phyloP scores from a whole-genome alignment of 257 asterid species.

The Lycium ferocissimum region DNA sequence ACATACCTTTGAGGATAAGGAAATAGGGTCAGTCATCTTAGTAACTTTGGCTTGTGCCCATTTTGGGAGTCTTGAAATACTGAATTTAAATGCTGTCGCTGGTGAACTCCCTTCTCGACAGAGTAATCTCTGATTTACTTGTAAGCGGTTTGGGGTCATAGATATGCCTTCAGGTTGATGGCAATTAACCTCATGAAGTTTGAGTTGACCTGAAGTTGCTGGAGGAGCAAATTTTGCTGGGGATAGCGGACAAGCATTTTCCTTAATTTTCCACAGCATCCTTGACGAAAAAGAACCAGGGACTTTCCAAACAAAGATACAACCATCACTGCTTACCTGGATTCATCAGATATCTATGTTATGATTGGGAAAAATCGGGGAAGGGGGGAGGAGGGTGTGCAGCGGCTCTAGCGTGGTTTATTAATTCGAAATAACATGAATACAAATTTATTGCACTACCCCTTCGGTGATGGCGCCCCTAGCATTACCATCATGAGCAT shows the following conservation, averaged over 20 bases:
- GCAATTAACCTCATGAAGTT: constrained; percentile 36
- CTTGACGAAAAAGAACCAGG: constrained; percentile 56
- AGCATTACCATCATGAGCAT: background rate
- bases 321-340: constrained; percentile 72
- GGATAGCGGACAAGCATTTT: constrained; percentile 40
- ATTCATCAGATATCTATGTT: constrained; percentile 34
- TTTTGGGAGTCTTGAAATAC: constrained; percentile 72
- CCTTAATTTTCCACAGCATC: constrained; percentile 52
- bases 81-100: constrained; percentile 55
- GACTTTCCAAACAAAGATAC: constrained; percentile 76
- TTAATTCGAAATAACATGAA: background rate
- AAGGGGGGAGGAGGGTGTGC: background rate
- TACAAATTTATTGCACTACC: background rate
- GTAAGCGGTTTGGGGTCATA: constrained; percentile 34
- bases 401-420: background rate
- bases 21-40: constrained; percentile 32
- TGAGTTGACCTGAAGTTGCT: constrained; percentile 35
- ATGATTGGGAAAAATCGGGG: background rate
- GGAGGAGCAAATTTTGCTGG: constrained; percentile 39
- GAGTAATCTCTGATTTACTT: constrained; percentile 34
- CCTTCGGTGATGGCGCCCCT: background rate
- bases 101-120: constrained; percentile 37
- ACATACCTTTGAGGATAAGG: constrained; percentile 53
- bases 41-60: constrained; percentile 65
- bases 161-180: constrained; percentile 42